A percentile compares a stretch with the other conserved stretches of the same genome.
Conservation (phyloP, 2,329 filamentous ascomycete species). For the Biscogniauxia sp. region DNA sequence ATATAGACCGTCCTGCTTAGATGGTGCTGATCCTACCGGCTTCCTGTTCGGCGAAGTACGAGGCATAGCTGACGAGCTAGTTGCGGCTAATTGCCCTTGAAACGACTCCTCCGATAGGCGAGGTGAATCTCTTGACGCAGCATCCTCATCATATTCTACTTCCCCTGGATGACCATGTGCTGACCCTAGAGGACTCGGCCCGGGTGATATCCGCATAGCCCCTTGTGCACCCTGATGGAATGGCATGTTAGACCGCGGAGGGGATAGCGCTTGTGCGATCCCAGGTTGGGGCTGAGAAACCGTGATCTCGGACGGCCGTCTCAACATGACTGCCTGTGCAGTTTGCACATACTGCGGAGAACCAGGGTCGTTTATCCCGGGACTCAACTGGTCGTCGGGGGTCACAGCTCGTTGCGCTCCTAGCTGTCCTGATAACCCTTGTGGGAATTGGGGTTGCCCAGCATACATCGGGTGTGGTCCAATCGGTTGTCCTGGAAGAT, state of each 20-base stretch:
- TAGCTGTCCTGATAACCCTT: conserved; percentile 14
- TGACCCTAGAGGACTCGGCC: conserved; percentile 6
- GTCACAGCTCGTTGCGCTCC: conserved; percentile 6
- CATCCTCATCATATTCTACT: conserved; percentile 1
- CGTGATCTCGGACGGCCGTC: conserved; percentile 28
- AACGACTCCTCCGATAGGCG: conserved; percentile 19
- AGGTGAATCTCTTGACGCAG: conserved; percentile 12
- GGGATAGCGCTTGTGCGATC: conserved; percentile 4
- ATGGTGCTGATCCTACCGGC: conserved; percentile 28
- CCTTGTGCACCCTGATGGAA: conserved; percentile 21
- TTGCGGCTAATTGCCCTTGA: conserved; percentile 17
- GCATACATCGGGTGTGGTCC: conserved; percentile 27
- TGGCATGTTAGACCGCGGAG: conserved; percentile 12
- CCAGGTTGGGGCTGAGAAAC: conserved; percentile 17
- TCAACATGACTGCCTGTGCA: conserved; percentile 23
- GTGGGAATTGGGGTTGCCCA: conserved; percentile 20
- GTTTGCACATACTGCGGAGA: conserved; percentile 11
- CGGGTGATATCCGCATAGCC: conserved; percentile 14
- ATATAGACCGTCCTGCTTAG: conserved; percentile 19
- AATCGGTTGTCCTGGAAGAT: conserved; percentile 21
- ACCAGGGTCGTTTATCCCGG: not conserved
- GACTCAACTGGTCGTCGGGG: conserved; percentile 6
- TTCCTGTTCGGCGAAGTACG: conserved; percentile 29
- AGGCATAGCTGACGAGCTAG: conserved; percentile 11
- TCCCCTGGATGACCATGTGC: conserved; percentile 3